Evolutionary conservation across 1,284 basidiomycete species (phyloP).

Genomic region (Papiliotrema fonsecae): DNA sequence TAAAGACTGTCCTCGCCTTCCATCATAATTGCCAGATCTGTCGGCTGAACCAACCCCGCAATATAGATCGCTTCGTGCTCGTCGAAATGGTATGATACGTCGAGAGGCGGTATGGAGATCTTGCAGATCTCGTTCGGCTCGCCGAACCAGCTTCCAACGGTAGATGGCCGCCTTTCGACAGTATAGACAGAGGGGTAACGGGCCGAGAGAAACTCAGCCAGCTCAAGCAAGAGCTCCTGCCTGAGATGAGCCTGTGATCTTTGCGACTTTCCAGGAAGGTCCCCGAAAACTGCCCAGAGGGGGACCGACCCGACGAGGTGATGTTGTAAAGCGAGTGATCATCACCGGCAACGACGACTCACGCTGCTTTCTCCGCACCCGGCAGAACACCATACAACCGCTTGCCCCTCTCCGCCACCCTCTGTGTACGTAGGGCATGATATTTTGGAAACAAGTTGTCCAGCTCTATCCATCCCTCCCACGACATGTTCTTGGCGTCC

Average conservation of each 20-base stretch:
- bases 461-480: constrained; percentile 1
- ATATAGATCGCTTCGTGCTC: background rate
- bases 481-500: background rate
- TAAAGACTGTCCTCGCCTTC: constrained; percentile 3
- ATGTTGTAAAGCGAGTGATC: no score
- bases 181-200: constrained; percentile 1
- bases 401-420: background rate
- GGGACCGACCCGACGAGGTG: no score
- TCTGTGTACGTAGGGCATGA: background rate
- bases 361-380: constrained; percentile 1
- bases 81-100: background rate
- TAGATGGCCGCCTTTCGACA: background rate
- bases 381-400: background rate
- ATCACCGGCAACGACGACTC: background rate
- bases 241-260: no score
- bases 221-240: background rate
- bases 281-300: no score
- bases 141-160: constrained; percentile 2
- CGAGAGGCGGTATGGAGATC: background rate
- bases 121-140: constrained; percentile 4
- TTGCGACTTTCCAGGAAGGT: no score
- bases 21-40: constrained; percentile 4
- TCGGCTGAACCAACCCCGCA: background rate
- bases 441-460: background rate
- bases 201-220: background rate